Evolutionary conservation across 1,139 yeast species (phyloP).

Genomic region (Wickerhamomyces sp.): DNA sequence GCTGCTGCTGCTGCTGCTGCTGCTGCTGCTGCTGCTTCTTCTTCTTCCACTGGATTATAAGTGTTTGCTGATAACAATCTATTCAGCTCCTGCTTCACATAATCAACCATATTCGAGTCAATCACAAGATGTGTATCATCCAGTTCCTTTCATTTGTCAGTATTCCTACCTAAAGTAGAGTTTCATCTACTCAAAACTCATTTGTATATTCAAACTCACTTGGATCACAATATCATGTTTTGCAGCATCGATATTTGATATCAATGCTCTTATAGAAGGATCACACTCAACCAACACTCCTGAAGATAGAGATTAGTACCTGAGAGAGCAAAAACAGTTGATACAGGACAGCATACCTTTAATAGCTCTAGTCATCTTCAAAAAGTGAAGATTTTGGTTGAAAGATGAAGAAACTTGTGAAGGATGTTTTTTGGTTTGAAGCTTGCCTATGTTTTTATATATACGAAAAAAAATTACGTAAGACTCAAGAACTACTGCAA

Average conservation of each 20-base stretch:
- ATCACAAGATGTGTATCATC: slow-evolving; percentile 88
- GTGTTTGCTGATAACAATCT: slow-evolving; percentile 73
- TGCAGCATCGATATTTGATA: slow-evolving; percentile 71
- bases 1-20: not conserved
- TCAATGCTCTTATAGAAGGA: slow-evolving; percentile 86
- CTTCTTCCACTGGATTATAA: slow-evolving; percentile 79
- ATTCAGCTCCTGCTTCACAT: slow-evolving; percentile 73
- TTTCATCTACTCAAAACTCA: no score
- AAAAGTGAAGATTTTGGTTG: no score
- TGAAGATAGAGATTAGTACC: slow-evolving; percentile 6
- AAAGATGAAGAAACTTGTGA: not conserved
- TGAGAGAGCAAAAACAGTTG: not conserved
- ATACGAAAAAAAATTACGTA: no score
- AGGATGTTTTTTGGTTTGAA: not conserved
- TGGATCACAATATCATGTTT: slow-evolving; percentile 71
- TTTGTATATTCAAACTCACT: slow-evolving; percentile 13
- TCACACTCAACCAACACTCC: slow-evolving; percentile 54
- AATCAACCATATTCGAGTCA: slow-evolving; percentile 69
- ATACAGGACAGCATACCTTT: slow-evolving; percentile 24
- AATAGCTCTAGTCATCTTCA: slow-evolving; percentile 33
- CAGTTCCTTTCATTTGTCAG: slow-evolving; percentile 49
- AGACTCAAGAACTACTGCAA: no score
- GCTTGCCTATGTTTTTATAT: no score
- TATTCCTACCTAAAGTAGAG: not conserved
- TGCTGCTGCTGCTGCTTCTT: slow-evolving; percentile 26